Evolutionary conservation across 371 early-diverging fungal species (phyloP), one percentile per base, ranked within the genome.

Genomic region (Rhizomucor pusillus): DNA sequence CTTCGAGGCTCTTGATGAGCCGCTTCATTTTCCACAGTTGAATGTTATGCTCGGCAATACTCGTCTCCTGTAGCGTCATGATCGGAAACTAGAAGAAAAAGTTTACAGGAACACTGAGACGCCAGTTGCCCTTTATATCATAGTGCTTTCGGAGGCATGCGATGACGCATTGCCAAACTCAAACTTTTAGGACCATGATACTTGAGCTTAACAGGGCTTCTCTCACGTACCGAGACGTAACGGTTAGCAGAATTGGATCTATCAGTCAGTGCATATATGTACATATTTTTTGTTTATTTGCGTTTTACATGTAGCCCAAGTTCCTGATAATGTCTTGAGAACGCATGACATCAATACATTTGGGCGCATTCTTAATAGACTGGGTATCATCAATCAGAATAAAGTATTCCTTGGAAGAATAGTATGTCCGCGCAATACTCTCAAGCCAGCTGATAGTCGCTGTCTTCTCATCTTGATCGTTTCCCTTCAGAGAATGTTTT

Each of bases 21-120:
- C 93, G 92, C 83, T 96, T 97, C 81, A 97, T 89, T 85, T 94
- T 95, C 94, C 95, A 99, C 59, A 97, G 88, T 75, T 94, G 90
- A 62, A 95, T 86, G 69, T 95, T 92, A 60, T 90, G 77, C 43
- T 77, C 75, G 35, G 50, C 60, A 16, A 37, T 41, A 11, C 5
- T 41, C 3, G 29, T 29, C 29, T 29, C 29, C 29, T 29, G 29
- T 7, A 29, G 29, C 29, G 29, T 29, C 29, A 29, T 29, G 29
- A 29, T 29, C 7, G 29, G 29, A 29, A 29, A 29, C 29, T 5
- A 29, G 29, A 7, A 29, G 29, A 29, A 29, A 29, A 29, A 29
- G 5, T 29, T 29, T 7, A 29, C 29, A 29, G 29, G 29, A 29
- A 29, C 29, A 3, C 3, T 3, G 7, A 29, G 5, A 5, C 7